phyloP scores from a whole-genome alignment of 306 rosid species.

The Adenanthera pavonina region DNA sequence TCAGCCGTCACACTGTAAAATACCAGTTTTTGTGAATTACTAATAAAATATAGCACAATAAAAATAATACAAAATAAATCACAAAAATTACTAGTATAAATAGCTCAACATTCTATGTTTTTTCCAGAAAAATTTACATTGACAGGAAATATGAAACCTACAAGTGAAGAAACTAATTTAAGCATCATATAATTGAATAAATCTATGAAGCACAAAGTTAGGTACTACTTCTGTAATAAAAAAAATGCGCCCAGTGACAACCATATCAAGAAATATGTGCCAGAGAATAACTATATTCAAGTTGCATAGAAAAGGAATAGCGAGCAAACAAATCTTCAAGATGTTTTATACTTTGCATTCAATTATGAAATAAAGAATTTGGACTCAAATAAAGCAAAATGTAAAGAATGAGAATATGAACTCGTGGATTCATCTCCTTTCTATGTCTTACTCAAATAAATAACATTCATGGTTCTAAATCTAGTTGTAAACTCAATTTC shows the following conservation, averaged over 20 bases:
- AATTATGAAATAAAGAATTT: not conserved
- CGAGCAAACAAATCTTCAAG: constrained; percentile 1
- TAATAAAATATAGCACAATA: not conserved
- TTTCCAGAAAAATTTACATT: not conserved
- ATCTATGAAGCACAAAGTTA: not conserved
- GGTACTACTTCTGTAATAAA: not conserved
- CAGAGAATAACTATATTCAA: constrained; percentile 2
- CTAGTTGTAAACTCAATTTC: no score
- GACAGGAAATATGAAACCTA: not conserved
- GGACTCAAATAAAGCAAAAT: no score
- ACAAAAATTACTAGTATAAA: not conserved
- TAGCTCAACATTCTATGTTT: not conserved
- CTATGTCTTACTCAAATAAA: no score
- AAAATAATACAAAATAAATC: constrained; percentile 15
- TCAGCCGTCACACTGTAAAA: constrained; percentile 92
- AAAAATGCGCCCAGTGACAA: not conserved
- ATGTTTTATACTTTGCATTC: not conserved
- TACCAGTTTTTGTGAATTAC: constrained; percentile 25
- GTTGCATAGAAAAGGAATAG: constrained; percentile 1
- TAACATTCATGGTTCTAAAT: no score
- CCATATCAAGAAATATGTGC: not conserved
- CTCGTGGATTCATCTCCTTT: no score
- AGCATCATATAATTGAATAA: constrained; percentile 7
- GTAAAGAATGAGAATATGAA: no score
- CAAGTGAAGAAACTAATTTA: constrained; percentile 13